A percentile compares a stretch with the other conserved stretches of the same genome.
These are phyloP conservation scores for Magnusiomyces ingens DNA, from an alignment of 1,139 yeast genomes.

Conservation along the genomic window DNA sequence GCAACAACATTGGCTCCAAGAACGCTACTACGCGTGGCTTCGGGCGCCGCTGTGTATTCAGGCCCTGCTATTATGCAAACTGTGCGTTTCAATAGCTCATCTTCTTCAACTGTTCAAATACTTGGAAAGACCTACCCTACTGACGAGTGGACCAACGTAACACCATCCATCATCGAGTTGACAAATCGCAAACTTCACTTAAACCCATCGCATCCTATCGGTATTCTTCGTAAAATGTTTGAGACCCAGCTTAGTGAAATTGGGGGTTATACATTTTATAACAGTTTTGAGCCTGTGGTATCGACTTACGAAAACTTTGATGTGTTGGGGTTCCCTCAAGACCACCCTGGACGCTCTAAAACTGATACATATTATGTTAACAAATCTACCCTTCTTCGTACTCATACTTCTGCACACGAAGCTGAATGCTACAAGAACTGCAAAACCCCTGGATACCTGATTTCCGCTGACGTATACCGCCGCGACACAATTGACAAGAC, in stretches of 20 bases:
- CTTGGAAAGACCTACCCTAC: slow-evolving; percentile 49
- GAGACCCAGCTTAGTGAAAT: slow-evolving; percentile 58
- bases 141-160: slow-evolving; percentile 83
- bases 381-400: slow-evolving; percentile 60
- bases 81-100: neutral
- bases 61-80: too few relatives aligned
- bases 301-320: slow-evolving; percentile 81
- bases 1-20: too few relatives aligned
- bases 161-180: slow-evolving; percentile 61
- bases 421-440: slow-evolving; percentile 65
- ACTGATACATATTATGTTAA: slow-evolving; percentile 92
- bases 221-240: slow-evolving; percentile 69
- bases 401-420: slow-evolving; percentile 98
- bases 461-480: slow-evolving; percentile 93
- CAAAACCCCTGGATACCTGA: slow-evolving; percentile 79
- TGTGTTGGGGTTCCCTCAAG: slow-evolving; percentile 79
- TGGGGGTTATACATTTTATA: slow-evolving; percentile 69
- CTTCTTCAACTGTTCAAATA: slow-evolving; percentile 25
- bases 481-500: slow-evolving; percentile 93
- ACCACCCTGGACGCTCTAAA: slow-evolving; percentile 89
- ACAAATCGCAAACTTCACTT: slow-evolving; percentile 71
- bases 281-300: slow-evolving; percentile 78
- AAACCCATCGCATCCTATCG: slow-evolving; percentile 76
- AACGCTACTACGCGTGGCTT: too few relatives aligned
- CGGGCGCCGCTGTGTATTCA: too few relatives aligned